Conservation (phyloP, 306 rosid genomes). For the Phaseolus lunatus region DNA sequence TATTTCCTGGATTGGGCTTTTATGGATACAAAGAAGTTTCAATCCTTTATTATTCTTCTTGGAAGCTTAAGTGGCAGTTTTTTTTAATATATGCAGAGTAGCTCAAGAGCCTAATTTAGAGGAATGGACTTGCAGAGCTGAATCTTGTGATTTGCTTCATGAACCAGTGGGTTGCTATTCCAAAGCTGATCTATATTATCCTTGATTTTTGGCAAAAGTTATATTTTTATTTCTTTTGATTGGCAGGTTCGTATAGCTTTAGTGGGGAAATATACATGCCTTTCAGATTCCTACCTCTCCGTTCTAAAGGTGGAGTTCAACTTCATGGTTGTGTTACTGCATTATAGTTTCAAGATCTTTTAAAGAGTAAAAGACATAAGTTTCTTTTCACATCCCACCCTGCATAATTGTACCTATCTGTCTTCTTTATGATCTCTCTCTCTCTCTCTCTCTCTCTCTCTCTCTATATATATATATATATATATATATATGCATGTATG, state of each 20-base stretch:
- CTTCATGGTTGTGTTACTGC: slow-evolving; percentile 1
- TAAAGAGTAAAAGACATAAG: neutral
- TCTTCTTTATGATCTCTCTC: slow-evolving; percentile 32
- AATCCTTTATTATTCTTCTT: slow-evolving; percentile 22
- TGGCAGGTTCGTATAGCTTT: slow-evolving; percentile 86
- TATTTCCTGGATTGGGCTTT: slow-evolving; percentile 9
- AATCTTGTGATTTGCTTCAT: slow-evolving; percentile 61
- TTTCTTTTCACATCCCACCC: neutral
- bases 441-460: too few species aligned
- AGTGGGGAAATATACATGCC: slow-evolving; percentile 93
- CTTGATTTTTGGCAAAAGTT: slow-evolving; percentile 6
- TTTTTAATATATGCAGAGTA: slow-evolving; percentile 51
- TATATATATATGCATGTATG: too few species aligned
- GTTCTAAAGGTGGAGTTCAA: slow-evolving; percentile 68
- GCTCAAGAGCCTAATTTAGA: slow-evolving; percentile 62
- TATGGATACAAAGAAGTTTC: neutral
- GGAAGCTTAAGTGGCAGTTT: slow-evolving; percentile 34
- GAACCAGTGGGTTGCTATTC: slow-evolving; percentile 64
- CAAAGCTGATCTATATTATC: slow-evolving; percentile 30
- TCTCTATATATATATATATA: too few species aligned
- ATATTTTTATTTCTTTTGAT: slow-evolving; percentile 19
- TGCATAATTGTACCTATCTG: neutral
- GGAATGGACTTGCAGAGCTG: slow-evolving; percentile 80
- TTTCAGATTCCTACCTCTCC: slow-evolving; percentile 93
- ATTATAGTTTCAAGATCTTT: neutral